phyloP scores from a whole-genome alignment of 2,329 filamentous ascomycete species.

The Bipolaris cookei region DNA sequence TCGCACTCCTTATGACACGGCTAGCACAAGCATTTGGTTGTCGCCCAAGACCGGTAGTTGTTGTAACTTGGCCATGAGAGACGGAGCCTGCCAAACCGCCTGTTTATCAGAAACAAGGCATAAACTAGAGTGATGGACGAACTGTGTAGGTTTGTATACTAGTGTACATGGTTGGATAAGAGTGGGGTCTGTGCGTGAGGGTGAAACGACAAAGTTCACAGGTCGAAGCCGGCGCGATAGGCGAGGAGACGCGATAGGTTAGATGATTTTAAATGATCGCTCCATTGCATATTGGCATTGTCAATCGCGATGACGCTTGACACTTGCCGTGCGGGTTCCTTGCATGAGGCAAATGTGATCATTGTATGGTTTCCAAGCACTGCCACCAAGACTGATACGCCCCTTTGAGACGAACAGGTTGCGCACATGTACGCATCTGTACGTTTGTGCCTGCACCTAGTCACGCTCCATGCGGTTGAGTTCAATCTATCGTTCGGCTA shows the following conservation, averaged over 20 bases:
- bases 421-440: background rate
- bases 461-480: background rate
- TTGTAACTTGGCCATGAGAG: background rate
- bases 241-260: constrained; percentile 21
- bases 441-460: background rate
- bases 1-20: background rate
- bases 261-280: background rate
- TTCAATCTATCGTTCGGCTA: constrained; percentile 1
- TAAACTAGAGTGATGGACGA: background rate
- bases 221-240: constrained; percentile 12
- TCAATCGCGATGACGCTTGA: constrained; percentile 17
- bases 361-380: constrained; percentile 4
- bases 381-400: background rate
- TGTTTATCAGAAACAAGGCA: constrained; percentile 2
- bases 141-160: constrained; percentile 1
- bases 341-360: constrained; percentile 11
- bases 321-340: constrained; percentile 12
- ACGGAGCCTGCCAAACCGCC: background rate
- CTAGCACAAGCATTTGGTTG: background rate
- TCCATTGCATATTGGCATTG: background rate
- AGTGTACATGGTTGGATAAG: background rate
- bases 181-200: background rate
- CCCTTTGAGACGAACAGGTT: background rate
- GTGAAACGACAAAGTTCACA: constrained; percentile 3
- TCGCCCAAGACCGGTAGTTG: background rate